These are phyloP conservation scores for Trichocladium antarcticum DNA, from an alignment of 495 filamentous ascomycete species.

Conservation along the genomic window DNA sequence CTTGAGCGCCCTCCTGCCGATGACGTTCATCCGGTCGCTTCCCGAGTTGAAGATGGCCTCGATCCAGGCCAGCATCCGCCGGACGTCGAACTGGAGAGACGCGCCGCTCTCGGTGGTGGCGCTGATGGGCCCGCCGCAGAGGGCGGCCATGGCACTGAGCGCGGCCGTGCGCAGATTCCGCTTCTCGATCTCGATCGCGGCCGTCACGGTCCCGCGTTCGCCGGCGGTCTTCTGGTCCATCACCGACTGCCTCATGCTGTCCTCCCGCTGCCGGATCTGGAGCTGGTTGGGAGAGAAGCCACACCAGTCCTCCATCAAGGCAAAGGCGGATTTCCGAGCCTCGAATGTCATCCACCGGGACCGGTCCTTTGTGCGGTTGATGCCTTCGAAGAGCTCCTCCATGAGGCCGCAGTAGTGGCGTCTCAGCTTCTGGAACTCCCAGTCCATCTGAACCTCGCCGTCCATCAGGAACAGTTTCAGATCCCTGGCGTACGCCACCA, in stretches of 20 bases:
- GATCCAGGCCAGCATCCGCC: slow-evolving; percentile 87
- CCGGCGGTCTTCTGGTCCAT: slow-evolving; percentile 51
- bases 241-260: slow-evolving; percentile 73
- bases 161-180: slow-evolving; percentile 81
- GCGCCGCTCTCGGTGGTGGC: slow-evolving; percentile 75
- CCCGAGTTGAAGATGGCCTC: slow-evolving; percentile 82
- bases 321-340: slow-evolving; percentile 82
- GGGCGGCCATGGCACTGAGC: slow-evolving; percentile 85
- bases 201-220: slow-evolving; percentile 63
- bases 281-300: slow-evolving; percentile 87
- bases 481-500: slow-evolving; percentile 82
- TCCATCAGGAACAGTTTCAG: slow-evolving; percentile 89
- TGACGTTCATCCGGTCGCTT: slow-evolving; percentile 84
- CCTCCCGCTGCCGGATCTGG: slow-evolving; percentile 72
- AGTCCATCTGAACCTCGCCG: slow-evolving; percentile 86
- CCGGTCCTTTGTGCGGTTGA: slow-evolving; percentile 77
- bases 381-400: slow-evolving; percentile 83
- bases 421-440: slow-evolving; percentile 86
- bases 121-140: slow-evolving; percentile 85
- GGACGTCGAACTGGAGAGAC: slow-evolving; percentile 79
- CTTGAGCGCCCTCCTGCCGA: slow-evolving; percentile 78
- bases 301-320: slow-evolving; percentile 98
- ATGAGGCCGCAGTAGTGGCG: slow-evolving; percentile 89
- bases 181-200: slow-evolving; percentile 94
- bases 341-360: slow-evolving; percentile 94